Percentiles rank a stretch among this genome's conserved stretches.
phyloP scores from a whole-genome alignment of 2,329 filamentous ascomycete genomes.

The Coniochaeta hoffmannii region DNA sequence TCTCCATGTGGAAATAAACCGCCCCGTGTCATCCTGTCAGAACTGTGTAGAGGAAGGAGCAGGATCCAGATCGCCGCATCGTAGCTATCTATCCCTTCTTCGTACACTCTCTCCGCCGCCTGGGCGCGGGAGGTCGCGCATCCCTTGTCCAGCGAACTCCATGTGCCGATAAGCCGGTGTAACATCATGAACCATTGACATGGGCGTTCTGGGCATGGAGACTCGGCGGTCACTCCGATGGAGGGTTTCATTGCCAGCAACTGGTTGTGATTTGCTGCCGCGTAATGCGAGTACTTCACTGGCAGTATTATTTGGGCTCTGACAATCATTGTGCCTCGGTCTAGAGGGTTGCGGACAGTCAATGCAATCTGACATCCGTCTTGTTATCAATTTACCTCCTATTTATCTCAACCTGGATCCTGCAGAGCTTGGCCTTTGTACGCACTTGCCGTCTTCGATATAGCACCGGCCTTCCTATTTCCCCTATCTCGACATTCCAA shows the following conservation, averaged over 20 bases:
- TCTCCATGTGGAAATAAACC: not conserved
- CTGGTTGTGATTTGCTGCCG: not conserved
- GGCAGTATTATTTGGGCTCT: not conserved
- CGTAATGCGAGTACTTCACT: not conserved
- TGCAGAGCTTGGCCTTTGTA: not conserved
- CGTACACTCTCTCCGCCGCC: not conserved
- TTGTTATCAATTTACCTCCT: not conserved
- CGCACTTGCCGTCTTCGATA: not conserved
- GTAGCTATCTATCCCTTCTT: not conserved
- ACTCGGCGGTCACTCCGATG: not conserved
- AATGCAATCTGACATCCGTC: not conserved
- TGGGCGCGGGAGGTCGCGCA: not conserved
- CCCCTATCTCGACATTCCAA: not conserved
- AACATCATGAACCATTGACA: not conserved
- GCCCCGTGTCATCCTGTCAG: too few relatives aligned
- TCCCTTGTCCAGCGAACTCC: not conserved
- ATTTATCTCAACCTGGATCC: not conserved
- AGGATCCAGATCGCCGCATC: not conserved
- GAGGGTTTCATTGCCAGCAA: not conserved
- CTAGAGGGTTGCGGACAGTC: not conserved
- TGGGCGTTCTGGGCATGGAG: not conserved
- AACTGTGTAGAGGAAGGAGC: not conserved
- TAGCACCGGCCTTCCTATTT: not conserved
- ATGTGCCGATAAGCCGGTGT: not conserved
- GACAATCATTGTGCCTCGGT: not conserved